Evolutionary conservation across 2,329 filamentous ascomycete genomes (phyloP).

Genomic region (Capronia coronata): DNA sequence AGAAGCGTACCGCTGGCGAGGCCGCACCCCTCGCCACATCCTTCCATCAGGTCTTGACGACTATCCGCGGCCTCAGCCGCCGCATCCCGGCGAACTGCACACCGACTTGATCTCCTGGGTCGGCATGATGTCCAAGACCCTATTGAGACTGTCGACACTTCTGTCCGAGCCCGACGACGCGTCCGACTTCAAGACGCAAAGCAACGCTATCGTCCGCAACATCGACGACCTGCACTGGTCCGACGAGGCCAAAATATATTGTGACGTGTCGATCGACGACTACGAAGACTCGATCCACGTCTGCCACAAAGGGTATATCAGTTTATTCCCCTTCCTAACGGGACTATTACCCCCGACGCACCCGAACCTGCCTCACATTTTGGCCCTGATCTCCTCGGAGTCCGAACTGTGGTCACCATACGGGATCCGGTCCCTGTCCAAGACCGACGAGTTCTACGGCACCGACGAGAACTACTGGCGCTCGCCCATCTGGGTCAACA

Average conservation of each 20-base stretch:
- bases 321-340: slow-evolving; percentile 83
- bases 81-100: slow-evolving; percentile 91
- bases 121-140: slow-evolving; percentile 87
- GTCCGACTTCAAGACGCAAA: slow-evolving; percentile 62
- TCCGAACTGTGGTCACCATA: slow-evolving; percentile 83
- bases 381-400: slow-evolving; percentile 73
- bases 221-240: slow-evolving; percentile 93
- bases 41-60: slow-evolving; percentile 93
- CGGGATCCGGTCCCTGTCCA: slow-evolving; percentile 85
- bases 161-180: slow-evolving; percentile 73
- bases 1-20: slow-evolving; percentile 92
- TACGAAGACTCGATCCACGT: slow-evolving; percentile 86
- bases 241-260: slow-evolving; percentile 71
- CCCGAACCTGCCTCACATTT: slow-evolving; percentile 63
- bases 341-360: slow-evolving; percentile 70
- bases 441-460: slow-evolving; percentile 73
- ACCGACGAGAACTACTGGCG: slow-evolving; percentile 97
- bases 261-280: slow-evolving; percentile 89
- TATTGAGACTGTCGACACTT: slow-evolving; percentile 69
- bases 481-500: slow-evolving; percentile 89
- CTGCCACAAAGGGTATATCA: slow-evolving; percentile 95
- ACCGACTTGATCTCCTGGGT: slow-evolving; percentile 94
- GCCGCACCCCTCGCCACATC: slow-evolving; percentile 77
- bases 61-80: slow-evolving; percentile 87
- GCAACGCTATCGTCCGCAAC: slow-evolving; percentile 74